phyloP scores from a whole-genome alignment of 2,329 filamentous ascomycete genomes.

The Colletotrichum karsti region DNA sequence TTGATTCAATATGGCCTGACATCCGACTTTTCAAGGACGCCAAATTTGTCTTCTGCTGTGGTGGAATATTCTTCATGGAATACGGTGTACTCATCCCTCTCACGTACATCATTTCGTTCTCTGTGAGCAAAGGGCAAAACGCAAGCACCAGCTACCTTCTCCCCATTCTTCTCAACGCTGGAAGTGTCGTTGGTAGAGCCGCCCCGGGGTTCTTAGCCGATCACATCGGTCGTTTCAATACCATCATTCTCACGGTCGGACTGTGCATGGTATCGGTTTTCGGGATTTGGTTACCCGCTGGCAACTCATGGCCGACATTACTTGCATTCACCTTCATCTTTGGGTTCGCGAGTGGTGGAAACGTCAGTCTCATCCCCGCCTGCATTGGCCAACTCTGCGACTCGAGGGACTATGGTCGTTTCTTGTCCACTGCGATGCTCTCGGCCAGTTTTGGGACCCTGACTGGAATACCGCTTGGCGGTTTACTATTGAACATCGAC shows the following conservation, averaged over 20 bases:
- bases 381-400: constrained; percentile 8
- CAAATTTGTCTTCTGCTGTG: constrained; percentile 70
- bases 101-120: constrained; percentile 82
- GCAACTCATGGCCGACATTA: neutral
- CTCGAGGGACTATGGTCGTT: neutral
- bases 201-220: constrained; percentile 83
- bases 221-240: constrained; percentile 84
- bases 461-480: neutral
- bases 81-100: constrained; percentile 84
- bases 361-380: neutral
- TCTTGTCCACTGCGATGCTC: neutral
- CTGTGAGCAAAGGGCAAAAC: constrained; percentile 70
- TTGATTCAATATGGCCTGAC: constrained; percentile 67
- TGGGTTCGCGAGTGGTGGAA: neutral
- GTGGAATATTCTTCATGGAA: constrained; percentile 76
- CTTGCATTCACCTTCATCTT: neutral
- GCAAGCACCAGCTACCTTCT: constrained; percentile 77
- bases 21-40: constrained; percentile 69
- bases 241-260: constrained; percentile 73
- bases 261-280: neutral
- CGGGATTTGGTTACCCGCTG: neutral
- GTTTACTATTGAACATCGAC: constrained; percentile 38
- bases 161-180: constrained; percentile 83
- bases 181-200: constrained; percentile 80
- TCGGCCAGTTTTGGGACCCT: neutral